Percentiles rank a stretch among this genome's conserved stretches.
phyloP scores from a whole-genome alignment of 345 rosid species.

The Schrenkiella parvula region DNA sequence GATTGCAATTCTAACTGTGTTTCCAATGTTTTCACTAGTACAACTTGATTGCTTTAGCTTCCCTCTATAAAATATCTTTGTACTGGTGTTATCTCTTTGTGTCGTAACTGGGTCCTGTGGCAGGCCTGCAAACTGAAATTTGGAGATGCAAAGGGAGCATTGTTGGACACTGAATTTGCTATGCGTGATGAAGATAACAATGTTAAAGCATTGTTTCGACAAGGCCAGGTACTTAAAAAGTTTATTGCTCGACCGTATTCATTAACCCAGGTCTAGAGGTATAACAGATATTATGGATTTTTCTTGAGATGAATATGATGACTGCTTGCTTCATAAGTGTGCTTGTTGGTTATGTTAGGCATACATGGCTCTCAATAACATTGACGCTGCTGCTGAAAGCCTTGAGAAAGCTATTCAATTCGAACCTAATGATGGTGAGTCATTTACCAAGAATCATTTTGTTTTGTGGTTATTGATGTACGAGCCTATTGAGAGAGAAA shows the following conservation, averaged over 20 bases:
- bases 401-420: constrained; percentile 74
- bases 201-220: constrained; percentile 92
- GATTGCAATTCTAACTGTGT: neutral
- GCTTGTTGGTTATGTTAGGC: constrained; percentile 46
- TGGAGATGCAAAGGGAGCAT: constrained; percentile 86
- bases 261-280: neutral
- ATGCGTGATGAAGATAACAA: constrained; percentile 82
- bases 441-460: neutral
- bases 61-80: neutral
- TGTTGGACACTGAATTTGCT: constrained; percentile 82
- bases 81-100: neutral
- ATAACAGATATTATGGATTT: neutral
- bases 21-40: neutral
- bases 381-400: constrained; percentile 95
- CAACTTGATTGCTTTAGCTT: neutral
- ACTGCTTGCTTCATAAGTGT: neutral
- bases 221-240: constrained; percentile 71
- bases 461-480: neutral
- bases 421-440: constrained; percentile 89
- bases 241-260: neutral
- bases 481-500: neutral
- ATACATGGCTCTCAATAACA: constrained; percentile 80
- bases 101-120: constrained; percentile 5
- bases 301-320: neutral
- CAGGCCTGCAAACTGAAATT: constrained; percentile 88